Percentiles rank a stretch among this genome's conserved stretches.
Evolutionary conservation across 306 rosid species (phyloP).

Genomic region (Sechiopsis laciniata): DNA sequence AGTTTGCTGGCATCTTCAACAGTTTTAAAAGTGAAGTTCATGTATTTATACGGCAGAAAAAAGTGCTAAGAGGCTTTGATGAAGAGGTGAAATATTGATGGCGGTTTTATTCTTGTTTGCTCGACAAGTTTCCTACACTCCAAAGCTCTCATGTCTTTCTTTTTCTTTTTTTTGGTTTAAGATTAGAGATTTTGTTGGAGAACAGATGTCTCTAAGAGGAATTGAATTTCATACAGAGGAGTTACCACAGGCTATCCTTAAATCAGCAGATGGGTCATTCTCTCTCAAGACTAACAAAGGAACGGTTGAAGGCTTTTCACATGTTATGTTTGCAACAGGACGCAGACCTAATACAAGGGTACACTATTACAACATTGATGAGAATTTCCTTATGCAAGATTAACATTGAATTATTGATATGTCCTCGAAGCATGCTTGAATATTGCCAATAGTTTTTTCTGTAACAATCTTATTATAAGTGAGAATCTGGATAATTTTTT

Average conservation of each 20-base stretch:
- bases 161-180: slow-evolving; percentile 28
- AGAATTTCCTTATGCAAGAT: slow-evolving; percentile 1
- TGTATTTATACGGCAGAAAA: slow-evolving; percentile 77
- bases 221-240: slow-evolving; percentile 79
- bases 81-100: slow-evolving; percentile 63
- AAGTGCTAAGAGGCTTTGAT: slow-evolving; percentile 90
- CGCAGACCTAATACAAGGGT: slow-evolving; percentile 92
- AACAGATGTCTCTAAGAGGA: slow-evolving; percentile 85
- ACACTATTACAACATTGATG: neutral
- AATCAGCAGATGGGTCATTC: slow-evolving; percentile 71
- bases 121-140: neutral
- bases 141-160: slow-evolving; percentile 9
- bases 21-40: slow-evolving; percentile 75
- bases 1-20: slow-evolving; percentile 94
- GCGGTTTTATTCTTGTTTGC: neutral
- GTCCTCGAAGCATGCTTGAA: neutral
- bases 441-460: neutral
- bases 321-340: slow-evolving; percentile 94
- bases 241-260: slow-evolving; percentile 66
- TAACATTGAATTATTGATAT: neutral
- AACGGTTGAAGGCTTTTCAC: slow-evolving; percentile 77
- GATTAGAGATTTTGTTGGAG: slow-evolving; percentile 78
- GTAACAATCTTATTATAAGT: neutral
- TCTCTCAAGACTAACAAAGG: slow-evolving; percentile 88
- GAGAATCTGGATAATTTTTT: neutral